A percentile compares a stretch with the other conserved stretches of the same genome.
phyloP scores from a whole-genome alignment of 805 yeast genomes.

The Lachancea sp. region DNA sequence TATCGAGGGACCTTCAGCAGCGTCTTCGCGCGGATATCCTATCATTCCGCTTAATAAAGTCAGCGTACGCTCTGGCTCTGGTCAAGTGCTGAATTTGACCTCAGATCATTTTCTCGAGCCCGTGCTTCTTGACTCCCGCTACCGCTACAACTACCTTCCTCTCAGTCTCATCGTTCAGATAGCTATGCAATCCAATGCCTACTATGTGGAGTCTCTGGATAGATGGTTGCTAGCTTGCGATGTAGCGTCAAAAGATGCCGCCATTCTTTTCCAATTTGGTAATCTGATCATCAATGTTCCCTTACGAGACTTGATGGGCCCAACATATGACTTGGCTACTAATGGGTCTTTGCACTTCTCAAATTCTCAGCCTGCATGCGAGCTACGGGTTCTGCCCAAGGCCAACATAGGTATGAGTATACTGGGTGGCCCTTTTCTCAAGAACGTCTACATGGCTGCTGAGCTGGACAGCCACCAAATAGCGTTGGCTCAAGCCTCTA shows the following conservation, averaged over 20 bases:
- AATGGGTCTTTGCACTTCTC: slow-evolving; percentile 42
- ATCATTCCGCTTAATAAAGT: slow-evolving; percentile 43
- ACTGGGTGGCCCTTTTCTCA: slow-evolving; percentile 55
- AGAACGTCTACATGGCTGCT: slow-evolving; percentile 50
- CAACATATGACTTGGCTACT: slow-evolving; percentile 29
- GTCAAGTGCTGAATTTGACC: slow-evolving; percentile 33
- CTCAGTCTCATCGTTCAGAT: slow-evolving; percentile 48
- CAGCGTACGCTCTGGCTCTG: slow-evolving; percentile 39
- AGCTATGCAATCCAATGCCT: slow-evolving; percentile 66
- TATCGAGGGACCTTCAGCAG: slow-evolving; percentile 15
- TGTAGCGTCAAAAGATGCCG: slow-evolving; percentile 43
- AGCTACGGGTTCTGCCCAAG: slow-evolving; percentile 45
- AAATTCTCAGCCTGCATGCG: slow-evolving; percentile 53
- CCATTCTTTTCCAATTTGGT: slow-evolving; percentile 48
- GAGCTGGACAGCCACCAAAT: slow-evolving; percentile 51
- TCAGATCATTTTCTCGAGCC: slow-evolving; percentile 40
- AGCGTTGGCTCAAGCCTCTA: slow-evolving; percentile 50
- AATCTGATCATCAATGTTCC: slow-evolving; percentile 46
- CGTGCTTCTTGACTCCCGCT: slow-evolving; percentile 53
- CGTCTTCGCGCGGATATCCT: slow-evolving; percentile 34
- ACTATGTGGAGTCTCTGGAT: slow-evolving; percentile 40
- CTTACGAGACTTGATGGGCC: slow-evolving; percentile 39
- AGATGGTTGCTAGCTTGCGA: slow-evolving; percentile 63
- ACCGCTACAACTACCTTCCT: slow-evolving; percentile 47
- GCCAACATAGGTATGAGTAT: slow-evolving; percentile 42